Percentiles rank a stretch among this genome's conserved stretches.
Evolutionary conservation across 371 early-diverging fungal species (phyloP).

Genomic region (Cokeromyces recurvatus): DNA sequence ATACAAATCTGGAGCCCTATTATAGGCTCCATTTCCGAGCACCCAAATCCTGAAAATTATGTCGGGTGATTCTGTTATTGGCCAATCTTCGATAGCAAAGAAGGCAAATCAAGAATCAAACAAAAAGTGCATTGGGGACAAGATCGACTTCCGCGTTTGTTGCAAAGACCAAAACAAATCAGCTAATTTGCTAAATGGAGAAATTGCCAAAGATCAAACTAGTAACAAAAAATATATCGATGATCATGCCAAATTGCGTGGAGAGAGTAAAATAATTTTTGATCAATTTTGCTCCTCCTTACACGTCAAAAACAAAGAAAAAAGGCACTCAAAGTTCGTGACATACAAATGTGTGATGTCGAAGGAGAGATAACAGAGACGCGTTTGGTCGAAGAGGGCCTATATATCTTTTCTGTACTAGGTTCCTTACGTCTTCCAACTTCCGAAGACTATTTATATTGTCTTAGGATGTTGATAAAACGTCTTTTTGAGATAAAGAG

Average conservation of each 20-base stretch:
- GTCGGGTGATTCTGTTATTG: slow-evolving; percentile 1
- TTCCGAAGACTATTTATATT: slow-evolving; percentile 1
- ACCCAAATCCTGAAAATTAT: slow-evolving; percentile 1
- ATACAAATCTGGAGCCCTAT: slow-evolving; percentile 2
- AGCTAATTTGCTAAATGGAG: background rate
- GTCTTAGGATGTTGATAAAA: slow-evolving; percentile 1
- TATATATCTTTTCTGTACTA: slow-evolving; percentile 1
- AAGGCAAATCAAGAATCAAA: slow-evolving; percentile 1
- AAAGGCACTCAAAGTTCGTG: slow-evolving; percentile 1
- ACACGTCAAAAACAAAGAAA: slow-evolving; percentile 4
- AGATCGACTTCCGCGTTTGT: slow-evolving; percentile 1
- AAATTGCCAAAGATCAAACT: slow-evolving; percentile 1
- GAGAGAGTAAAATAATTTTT: background rate
- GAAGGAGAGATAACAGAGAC: slow-evolving; percentile 2
- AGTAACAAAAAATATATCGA: background rate
- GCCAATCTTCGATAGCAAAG: slow-evolving; percentile 1
- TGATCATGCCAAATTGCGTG: background rate
- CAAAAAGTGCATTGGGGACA: slow-evolving; percentile 2
- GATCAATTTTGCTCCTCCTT: slow-evolving; percentile 1
- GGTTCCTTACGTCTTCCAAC: slow-evolving; percentile 4
- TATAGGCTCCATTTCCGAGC: slow-evolving; percentile 2
- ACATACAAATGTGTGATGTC: background rate
- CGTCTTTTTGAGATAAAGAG: slow-evolving; percentile 3
- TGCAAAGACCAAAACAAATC: slow-evolving; percentile 1
- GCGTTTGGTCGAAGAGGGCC: slow-evolving; percentile 3